A percentile compares a stretch with the other conserved stretches of the same genome.
phyloP scores from a whole-genome alignment of 179 eudicot species.

The Spinacia oleracea region DNA sequence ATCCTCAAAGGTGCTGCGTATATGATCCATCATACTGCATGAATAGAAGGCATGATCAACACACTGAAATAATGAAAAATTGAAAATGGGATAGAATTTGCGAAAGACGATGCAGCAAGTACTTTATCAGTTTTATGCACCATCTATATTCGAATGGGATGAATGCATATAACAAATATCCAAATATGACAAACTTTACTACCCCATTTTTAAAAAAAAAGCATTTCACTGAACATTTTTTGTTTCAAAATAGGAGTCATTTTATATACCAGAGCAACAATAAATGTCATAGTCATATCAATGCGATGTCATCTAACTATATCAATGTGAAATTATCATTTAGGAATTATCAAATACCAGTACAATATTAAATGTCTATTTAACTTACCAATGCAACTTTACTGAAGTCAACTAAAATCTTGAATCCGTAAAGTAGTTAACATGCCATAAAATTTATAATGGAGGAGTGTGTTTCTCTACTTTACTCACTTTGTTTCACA shows the following conservation, averaged over 20 bases:
- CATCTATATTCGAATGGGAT: neutral
- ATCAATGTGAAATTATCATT: neutral
- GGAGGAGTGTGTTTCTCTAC: too few relatives aligned
- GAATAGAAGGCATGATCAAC: conserved; percentile 13
- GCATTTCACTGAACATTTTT: neutral
- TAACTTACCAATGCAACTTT: neutral
- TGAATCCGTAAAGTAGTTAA: neutral
- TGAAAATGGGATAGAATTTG: neutral
- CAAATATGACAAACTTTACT: neutral
- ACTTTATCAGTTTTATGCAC: neutral
- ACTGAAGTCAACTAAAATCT: neutral
- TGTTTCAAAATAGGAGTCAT: neutral
- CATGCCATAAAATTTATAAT: neutral
- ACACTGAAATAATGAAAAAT: neutral
- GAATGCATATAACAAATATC: neutral
- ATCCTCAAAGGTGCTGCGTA: conserved; percentile 72
- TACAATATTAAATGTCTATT: neutral
- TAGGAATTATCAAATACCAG: too few relatives aligned
- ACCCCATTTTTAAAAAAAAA: neutral
- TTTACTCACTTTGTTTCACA: too few relatives aligned
- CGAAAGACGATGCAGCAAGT: neutral
- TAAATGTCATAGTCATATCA: neutral
- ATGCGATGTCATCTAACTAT: neutral
- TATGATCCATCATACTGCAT: conserved; percentile 62
- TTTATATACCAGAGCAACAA: neutral